These are phyloP conservation scores for Isatis tinctoria DNA, from an alignment of 345 rosid species.

Conservation along the genomic window DNA sequence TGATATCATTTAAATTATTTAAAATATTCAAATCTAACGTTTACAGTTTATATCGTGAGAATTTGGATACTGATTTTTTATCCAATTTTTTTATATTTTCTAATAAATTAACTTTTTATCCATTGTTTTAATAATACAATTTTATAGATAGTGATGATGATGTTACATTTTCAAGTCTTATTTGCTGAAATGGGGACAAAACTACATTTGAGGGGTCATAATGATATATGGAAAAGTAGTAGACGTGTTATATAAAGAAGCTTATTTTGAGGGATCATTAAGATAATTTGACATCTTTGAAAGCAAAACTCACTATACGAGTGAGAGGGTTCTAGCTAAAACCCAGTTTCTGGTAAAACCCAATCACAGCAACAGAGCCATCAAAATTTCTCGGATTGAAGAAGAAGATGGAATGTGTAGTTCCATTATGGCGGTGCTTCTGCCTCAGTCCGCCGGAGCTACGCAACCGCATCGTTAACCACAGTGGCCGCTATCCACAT, in stretches of 20 bases:
- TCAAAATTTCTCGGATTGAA: background rate
- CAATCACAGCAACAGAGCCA: background rate
- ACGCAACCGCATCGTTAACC: slow-evolving; percentile 12
- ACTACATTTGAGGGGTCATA: background rate
- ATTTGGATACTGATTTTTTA: too few relatives aligned
- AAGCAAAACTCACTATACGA: background rate
- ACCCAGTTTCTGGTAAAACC: background rate
- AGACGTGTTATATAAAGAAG: background rate
- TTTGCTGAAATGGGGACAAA: too few relatives aligned
- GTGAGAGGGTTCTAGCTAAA: slow-evolving; percentile 13
- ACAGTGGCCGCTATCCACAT: background rate
- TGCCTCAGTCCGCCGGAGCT: slow-evolving; percentile 22
- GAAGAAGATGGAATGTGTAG: slow-evolving; percentile 31
- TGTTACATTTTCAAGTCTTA: too few relatives aligned
- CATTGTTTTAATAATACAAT: too few relatives aligned
- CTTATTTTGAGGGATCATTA: background rate
- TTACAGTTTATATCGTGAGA: too few relatives aligned
- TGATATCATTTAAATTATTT: too few relatives aligned
- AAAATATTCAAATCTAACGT: too few relatives aligned
- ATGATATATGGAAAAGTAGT: background rate
- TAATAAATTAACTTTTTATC: too few relatives aligned
- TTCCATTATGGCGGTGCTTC: slow-evolving; percentile 31
- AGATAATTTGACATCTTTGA: background rate
- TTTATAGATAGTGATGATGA: too few relatives aligned
- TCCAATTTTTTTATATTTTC: too few relatives aligned